Percentiles rank a stretch among this genome's conserved stretches.
phyloP scores from a whole-genome alignment of 2,329 filamentous ascomycete genomes.

The Xylariaceae sp. region DNA sequence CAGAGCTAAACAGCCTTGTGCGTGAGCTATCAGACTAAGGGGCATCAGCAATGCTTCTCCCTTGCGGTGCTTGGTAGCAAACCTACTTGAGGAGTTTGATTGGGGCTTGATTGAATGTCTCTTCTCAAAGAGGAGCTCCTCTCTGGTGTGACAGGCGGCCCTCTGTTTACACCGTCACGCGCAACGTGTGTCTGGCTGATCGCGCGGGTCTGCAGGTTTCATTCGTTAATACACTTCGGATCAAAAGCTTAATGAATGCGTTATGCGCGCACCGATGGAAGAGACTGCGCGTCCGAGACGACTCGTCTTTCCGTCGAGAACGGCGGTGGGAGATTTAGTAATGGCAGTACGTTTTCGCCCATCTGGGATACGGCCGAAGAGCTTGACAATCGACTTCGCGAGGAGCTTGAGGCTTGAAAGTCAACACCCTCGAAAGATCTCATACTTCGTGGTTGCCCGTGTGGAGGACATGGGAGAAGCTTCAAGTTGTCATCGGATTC shows the following conservation, averaged over 20 bases:
- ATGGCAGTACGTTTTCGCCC: conserved; percentile 12
- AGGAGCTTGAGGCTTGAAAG: conserved; percentile 15
- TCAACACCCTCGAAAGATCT: conserved; percentile 13
- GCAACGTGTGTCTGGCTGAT: conserved; percentile 6
- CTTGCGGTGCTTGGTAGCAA: neutral
- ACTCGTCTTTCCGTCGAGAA: conserved; percentile 26
- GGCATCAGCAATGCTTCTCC: conserved; percentile 1
- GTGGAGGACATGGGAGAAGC: conserved; percentile 14
- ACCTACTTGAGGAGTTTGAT: conserved; percentile 11
- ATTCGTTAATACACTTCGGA: conserved; percentile 3
- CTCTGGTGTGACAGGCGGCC: conserved; percentile 23
- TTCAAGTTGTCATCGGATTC: conserved; percentile 14
- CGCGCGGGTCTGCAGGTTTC: conserved; percentile 11
- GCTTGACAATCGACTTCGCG: conserved; percentile 17
- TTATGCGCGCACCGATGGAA: conserved; percentile 24
- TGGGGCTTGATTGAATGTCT: conserved; percentile 6
- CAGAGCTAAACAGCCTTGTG: conserved; percentile 24
- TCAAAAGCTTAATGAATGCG: neutral
- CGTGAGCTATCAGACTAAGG: conserved; percentile 19
- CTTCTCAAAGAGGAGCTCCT: conserved; percentile 21
- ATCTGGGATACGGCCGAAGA: conserved; percentile 12
- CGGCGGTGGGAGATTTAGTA: conserved; percentile 25
- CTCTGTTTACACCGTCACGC: conserved; percentile 7
- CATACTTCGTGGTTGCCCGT: conserved; percentile 12
- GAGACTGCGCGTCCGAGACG: conserved; percentile 25